Conservation (phyloP, 1,284 basidiomycete genomes). For the Moesziomyces parantarcticus region DNA sequence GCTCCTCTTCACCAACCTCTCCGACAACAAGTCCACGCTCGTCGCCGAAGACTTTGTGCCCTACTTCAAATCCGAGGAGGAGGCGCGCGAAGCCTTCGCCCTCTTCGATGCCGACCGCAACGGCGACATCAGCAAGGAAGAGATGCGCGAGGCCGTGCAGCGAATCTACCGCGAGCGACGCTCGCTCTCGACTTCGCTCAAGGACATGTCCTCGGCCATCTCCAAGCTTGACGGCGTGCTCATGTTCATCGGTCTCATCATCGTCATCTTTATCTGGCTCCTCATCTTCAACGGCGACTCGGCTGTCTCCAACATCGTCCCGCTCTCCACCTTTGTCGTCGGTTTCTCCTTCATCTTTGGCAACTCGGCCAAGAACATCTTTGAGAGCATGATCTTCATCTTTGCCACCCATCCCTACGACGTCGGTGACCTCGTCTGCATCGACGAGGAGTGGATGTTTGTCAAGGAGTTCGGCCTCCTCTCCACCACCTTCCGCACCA, state of each 20-base stretch:
- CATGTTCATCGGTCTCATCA: conserved; percentile 74
- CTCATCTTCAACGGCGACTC: conserved; percentile 80
- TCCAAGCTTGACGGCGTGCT: conserved; percentile 69
- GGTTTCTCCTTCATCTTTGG: conserved; percentile 73
- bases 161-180: conserved; percentile 83
- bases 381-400: conserved; percentile 77
- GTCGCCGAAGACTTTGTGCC: conserved; percentile 74
- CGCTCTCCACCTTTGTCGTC: conserved; percentile 79
- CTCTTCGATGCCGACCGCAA: conserved; percentile 86
- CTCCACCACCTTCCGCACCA: conserved; percentile 80
- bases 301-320: conserved; percentile 81
- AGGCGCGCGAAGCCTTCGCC: conserved; percentile 79
- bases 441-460: conserved; percentile 67
- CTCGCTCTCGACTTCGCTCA: conserved; percentile 76
- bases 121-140: conserved; percentile 80
- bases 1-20: conserved; percentile 76
- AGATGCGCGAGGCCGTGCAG: conserved; percentile 86
- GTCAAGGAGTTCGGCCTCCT: conserved; percentile 77
- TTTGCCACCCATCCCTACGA: conserved; percentile 73
- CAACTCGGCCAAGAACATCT: conserved; percentile 82
- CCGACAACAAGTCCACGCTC: conserved; percentile 54
- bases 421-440: conserved; percentile 66
- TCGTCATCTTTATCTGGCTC: conserved; percentile 78
- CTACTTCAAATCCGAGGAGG: conserved; percentile 78
- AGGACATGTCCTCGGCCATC: conserved; percentile 64